Evolutionary conservation across 1,284 basidiomycete species (phyloP), one percentile per base, ranked within the genome.

Genomic region (Phenoliferia sp.): DNA sequence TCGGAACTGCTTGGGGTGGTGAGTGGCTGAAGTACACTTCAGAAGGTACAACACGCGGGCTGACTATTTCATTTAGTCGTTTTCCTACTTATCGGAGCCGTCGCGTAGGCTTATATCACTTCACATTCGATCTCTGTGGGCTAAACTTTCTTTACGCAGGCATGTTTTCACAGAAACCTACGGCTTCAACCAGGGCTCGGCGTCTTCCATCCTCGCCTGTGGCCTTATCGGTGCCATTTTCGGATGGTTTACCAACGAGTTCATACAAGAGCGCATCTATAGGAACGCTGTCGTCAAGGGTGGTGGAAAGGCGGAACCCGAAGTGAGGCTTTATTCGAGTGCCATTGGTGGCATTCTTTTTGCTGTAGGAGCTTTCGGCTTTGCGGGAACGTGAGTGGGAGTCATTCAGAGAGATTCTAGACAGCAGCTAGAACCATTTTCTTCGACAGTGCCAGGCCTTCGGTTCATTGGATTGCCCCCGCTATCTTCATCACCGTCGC

Each of bases 141-240:
- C 39, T 44, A 44, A 44, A 12, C 12, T 12, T 44, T 22, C 39
- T 44, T 44, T 22, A 12, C 39, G 67, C 56, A 19, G 48, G 3
- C 67, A 70, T 52, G 75, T 77, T 36, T 79, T 78, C 63, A 34
- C 69, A 19, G 57, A 61, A 3, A 62, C 31, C 48, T 69, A 69
- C 59, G 68, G 68, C 19, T 67, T 70, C 59, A 62, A 39, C 22
- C 54, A 63, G 3, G 72, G 74, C 5, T 60, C 69, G 19, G 66
- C 50, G 0, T 64, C 66, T 10, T 72, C 72, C 1, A 67, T 71
- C 12, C 39, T 75, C 16, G 72, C 78, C 19, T 65, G 70, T 2
- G 74, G 78, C 16, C 72, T 87, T 70, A 73, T 83, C 48, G 91
- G 90, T 10, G 86, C 88, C 2, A 83, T 86, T 72, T 19, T 58